phyloP scores from a whole-genome alignment of 2,329 filamentous ascomycete species.

The Epichloe glyceriae region DNA sequence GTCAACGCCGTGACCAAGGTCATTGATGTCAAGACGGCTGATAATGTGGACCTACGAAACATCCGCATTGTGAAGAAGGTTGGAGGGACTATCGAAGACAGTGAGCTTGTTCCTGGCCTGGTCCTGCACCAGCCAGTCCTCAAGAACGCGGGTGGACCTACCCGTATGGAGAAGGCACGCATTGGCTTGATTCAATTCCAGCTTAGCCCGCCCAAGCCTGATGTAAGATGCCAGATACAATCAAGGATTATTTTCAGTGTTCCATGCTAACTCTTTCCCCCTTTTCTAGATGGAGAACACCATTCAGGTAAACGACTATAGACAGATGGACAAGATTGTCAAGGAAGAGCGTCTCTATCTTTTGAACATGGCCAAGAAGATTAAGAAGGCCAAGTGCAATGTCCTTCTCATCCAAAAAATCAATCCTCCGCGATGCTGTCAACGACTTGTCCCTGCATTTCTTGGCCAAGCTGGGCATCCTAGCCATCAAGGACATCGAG shows the following conservation, averaged over 20 bases:
- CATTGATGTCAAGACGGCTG: slow-evolving; percentile 87
- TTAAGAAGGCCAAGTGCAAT: slow-evolving; percentile 99
- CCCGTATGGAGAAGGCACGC: slow-evolving; percentile 90
- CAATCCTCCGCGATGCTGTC: slow-evolving; percentile 91
- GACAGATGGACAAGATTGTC: slow-evolving; percentile 99
- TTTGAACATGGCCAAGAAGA: slow-evolving; percentile 99
- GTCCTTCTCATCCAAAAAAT: slow-evolving; percentile 95
- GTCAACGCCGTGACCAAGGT: slow-evolving; percentile 93
- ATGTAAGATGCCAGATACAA: slow-evolving; percentile 42
- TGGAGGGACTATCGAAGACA: slow-evolving; percentile 95
- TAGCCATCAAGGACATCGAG: slow-evolving; percentile 95
- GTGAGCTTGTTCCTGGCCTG: slow-evolving; percentile 88
- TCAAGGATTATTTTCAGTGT: background rate
- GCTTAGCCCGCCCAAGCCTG: slow-evolving; percentile 92
- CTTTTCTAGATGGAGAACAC: slow-evolving; percentile 83
- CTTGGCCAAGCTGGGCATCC: slow-evolving; percentile 89
- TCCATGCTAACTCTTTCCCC: background rate
- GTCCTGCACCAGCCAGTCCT: slow-evolving; percentile 86
- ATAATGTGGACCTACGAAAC: slow-evolving; percentile 93
- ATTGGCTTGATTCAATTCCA: slow-evolving; percentile 99
- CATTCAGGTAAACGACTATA: slow-evolving; percentile 97
- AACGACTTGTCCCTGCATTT: slow-evolving; percentile 97
- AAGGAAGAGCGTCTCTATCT: slow-evolving; percentile 98
- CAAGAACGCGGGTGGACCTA: slow-evolving; percentile 84
- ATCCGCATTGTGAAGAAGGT: slow-evolving; percentile 97